These are phyloP conservation scores for Colletotrichum simmondsii DNA, from an alignment of 2,329 filamentous ascomycete species.

Conservation along the genomic window DNA sequence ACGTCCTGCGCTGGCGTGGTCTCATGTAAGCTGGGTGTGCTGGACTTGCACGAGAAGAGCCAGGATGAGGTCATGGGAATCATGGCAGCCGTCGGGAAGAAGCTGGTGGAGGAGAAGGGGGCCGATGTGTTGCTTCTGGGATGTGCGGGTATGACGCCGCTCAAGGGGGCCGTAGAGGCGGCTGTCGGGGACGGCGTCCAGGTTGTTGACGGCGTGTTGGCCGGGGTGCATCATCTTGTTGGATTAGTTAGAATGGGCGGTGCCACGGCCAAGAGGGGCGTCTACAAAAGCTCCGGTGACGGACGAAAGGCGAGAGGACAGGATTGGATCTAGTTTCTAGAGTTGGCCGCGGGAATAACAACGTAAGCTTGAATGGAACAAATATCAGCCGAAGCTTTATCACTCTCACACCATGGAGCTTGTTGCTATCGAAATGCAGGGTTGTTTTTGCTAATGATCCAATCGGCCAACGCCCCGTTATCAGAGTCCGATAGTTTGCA, in stretches of 20 bases:
- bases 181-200: slow-evolving; percentile 23
- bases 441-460: neutral
- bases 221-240: slow-evolving; percentile 23
- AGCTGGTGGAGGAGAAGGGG: slow-evolving; percentile 15
- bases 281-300: slow-evolving; percentile 20
- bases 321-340: slow-evolving; percentile 14
- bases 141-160: slow-evolving; percentile 24
- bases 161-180: slow-evolving; percentile 25
- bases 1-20: slow-evolving; percentile 18
- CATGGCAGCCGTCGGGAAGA: slow-evolving; percentile 24
- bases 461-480: slow-evolving; percentile 23
- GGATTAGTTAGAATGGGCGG: slow-evolving; percentile 27
- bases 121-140: slow-evolving; percentile 24
- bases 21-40: slow-evolving; percentile 18
- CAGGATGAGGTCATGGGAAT: slow-evolving; percentile 23
- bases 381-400: neutral
- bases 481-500: neutral
- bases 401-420: neutral
- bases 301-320: slow-evolving; percentile 26
- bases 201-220: slow-evolving; percentile 23
- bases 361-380: neutral
- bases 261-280: slow-evolving; percentile 17
- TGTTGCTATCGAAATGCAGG: neutral
- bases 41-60: slow-evolving; percentile 32
- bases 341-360: neutral